These are phyloP conservation scores for Macrolepiota dolichaula DNA, from an alignment of 768 basidiomycete species.

Conservation along the genomic window DNA sequence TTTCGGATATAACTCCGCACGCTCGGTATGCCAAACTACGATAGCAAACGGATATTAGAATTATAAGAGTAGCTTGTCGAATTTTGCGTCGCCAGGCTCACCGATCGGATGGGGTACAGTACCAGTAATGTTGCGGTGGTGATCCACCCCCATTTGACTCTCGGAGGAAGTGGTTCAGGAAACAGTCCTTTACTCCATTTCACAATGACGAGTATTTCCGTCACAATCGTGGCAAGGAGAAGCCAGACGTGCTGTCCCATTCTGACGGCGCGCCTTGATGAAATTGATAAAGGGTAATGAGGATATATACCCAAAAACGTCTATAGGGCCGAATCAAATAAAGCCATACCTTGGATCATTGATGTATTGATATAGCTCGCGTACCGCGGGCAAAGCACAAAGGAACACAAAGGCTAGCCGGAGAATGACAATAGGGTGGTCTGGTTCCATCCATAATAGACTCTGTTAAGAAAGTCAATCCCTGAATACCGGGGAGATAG, in stretches of 20 bases:
- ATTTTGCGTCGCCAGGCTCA: constrained; percentile 32
- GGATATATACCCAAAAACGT: background rate
- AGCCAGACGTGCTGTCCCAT: constrained; percentile 93
- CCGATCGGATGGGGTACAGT: constrained; percentile 67
- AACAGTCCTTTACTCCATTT: constrained; percentile 83
- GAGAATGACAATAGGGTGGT: constrained; percentile 80
- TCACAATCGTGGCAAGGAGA: constrained; percentile 78
- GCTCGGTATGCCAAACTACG: constrained; percentile 64
- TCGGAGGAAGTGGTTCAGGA: constrained; percentile 54
- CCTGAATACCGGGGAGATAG: background rate
- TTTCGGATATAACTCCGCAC: constrained; percentile 50
- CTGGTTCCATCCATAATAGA: constrained; percentile 85
- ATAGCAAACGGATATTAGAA: constrained; percentile 8
- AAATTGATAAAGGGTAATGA: background rate
- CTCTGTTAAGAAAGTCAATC: constrained; percentile 29
- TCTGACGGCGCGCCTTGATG: constrained; percentile 67
- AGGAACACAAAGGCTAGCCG: constrained; percentile 75
- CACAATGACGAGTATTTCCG: constrained; percentile 74
- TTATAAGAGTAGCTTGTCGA: background rate
- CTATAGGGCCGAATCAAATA: constrained; percentile 8
- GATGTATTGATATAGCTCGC: constrained; percentile 82
- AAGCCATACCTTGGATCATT: constrained; percentile 66
- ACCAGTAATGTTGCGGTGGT: constrained; percentile 55
- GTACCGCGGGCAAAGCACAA: constrained; percentile 82
- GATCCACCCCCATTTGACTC: constrained; percentile 68